Conservation (phyloP, 371 early-diverging fungal genomes). For the Mortierella sp. region DNA sequence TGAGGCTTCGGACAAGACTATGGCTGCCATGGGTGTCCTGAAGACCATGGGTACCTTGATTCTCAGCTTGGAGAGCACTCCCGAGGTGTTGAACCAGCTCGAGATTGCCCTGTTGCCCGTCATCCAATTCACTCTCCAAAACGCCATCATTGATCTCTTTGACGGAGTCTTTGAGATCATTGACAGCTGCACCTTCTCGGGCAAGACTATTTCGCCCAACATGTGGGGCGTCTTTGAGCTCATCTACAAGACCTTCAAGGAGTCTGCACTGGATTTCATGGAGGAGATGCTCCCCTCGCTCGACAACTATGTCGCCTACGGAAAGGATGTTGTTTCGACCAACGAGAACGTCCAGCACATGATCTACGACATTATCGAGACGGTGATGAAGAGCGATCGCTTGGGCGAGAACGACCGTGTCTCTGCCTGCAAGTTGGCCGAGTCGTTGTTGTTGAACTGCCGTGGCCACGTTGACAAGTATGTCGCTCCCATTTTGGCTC, state of each 20-base stretch:
- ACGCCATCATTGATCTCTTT: slow-evolving; percentile 77
- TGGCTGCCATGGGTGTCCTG: slow-evolving; percentile 93
- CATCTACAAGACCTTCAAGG: slow-evolving; percentile 82
- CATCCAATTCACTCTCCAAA: slow-evolving; percentile 80
- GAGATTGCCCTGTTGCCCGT: slow-evolving; percentile 83
- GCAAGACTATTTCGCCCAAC: slow-evolving; percentile 83
- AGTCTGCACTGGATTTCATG: slow-evolving; percentile 83
- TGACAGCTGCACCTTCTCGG: slow-evolving; percentile 86
- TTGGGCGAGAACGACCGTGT: slow-evolving; percentile 80
- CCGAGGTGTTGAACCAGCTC: slow-evolving; percentile 76
- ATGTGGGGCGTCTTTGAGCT: slow-evolving; percentile 90
- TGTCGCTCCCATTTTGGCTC: slow-evolving; percentile 73
- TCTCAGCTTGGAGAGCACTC: slow-evolving; percentile 76
- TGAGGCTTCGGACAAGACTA: slow-evolving; percentile 84
- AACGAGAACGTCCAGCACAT: slow-evolving; percentile 75
- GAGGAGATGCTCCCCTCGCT: slow-evolving; percentile 88
- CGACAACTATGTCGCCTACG: slow-evolving; percentile 90
- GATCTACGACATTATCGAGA: slow-evolving; percentile 80
- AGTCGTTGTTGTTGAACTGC: slow-evolving; percentile 84
- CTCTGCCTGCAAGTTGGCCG: slow-evolving; percentile 84
- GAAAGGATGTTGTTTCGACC: slow-evolving; percentile 75
- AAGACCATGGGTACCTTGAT: slow-evolving; percentile 92
- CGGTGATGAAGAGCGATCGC: slow-evolving; percentile 78
- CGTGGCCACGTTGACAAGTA: slow-evolving; percentile 79
- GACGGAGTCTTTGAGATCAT: slow-evolving; percentile 92